Base-by-base conservation (phyloP, 441 rosid species). In the Eruca vesicaria region DNA sequence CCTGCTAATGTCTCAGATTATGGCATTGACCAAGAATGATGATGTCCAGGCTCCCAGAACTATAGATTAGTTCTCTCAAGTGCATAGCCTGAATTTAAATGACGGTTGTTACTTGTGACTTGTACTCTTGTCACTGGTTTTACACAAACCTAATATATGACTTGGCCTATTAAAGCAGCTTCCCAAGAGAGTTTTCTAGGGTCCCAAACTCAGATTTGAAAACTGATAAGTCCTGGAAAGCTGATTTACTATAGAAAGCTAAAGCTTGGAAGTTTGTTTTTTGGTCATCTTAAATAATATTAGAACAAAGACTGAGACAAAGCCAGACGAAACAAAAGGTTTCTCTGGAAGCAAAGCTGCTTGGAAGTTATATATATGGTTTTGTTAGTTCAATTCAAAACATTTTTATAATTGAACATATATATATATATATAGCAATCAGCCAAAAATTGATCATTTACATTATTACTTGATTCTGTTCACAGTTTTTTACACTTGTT, bases 1-100 rank as follows among this genome's bases (percentile, higher is more conserved):
- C 89, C 95, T 71, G 81, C 50, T 16, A 91, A 69, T 41, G 90
- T 95, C 62, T 94, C 98, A n/a, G n/a, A n/a, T n/a, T n/a, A n/a
- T n/a, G n/a, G n/a, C n/a, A n/a, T n/a, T n/a, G n/a, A n/a, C n/a
- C n/a, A n/a, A n/a, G n/a, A n/a, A n/a, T n/a, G n/a, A n/a, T n/a
- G n/a, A n/a, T n/a, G n/a, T n/a, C n/a, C n/a, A n/a, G n/a, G n/a
- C n/a, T n/a, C n/a, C n/a, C n/a, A n/a, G n/a, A n/a, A n/a, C n/a
- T n/a, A n/a, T n/a, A n/a, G n/a, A n/a, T 3, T 32, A 32, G 41
- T n/a, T n/a, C 19, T 45, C 19, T 45, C 53, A 15, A 15, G n/a
- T 15, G 53, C 53, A 45, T n/a, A 15, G 19, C n/a, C n/a, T 16
- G 15, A 45, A 38, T 3, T 45, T 45, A 38, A 11, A 38, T 38